These are phyloP conservation scores for Penicillium verhagenii DNA, from an alignment of 495 filamentous ascomycete genomes.

Conservation along the genomic window DNA sequence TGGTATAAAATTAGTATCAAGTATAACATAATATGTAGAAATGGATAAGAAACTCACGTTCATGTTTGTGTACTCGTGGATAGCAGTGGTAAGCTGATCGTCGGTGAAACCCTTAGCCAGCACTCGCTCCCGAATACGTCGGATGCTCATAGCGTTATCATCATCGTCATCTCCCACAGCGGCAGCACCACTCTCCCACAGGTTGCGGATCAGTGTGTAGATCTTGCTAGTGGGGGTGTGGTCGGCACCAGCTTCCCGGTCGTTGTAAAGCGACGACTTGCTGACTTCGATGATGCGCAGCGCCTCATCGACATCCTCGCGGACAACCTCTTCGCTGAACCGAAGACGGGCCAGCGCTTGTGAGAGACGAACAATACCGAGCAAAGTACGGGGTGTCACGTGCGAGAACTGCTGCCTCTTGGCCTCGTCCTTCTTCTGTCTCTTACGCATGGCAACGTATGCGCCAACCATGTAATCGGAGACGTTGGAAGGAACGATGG, in stretches of 20 bases:
- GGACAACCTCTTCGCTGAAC: conserved; percentile 77
- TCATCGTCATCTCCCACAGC: conserved; percentile 67
- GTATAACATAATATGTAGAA: background rate
- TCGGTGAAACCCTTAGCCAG: conserved; percentile 96
- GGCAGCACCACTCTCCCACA: conserved; percentile 80
- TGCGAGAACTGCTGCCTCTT: conserved; percentile 88
- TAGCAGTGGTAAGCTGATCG: conserved; percentile 79
- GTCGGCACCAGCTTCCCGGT: conserved; percentile 58
- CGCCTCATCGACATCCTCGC: conserved; percentile 95
- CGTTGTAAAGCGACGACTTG: conserved; percentile 79
- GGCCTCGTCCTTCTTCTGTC: conserved; percentile 84
- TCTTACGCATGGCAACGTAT: conserved; percentile 87
- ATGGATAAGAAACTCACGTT: conserved; percentile 68
- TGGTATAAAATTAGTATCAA: conserved; percentile 36
- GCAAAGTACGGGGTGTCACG: conserved; percentile 86
- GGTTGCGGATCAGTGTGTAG: conserved; percentile 83
- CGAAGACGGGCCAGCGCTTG: conserved; percentile 94
- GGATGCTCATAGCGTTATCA: conserved; percentile 77
- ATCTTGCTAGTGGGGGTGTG: conserved; percentile 86
- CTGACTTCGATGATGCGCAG: conserved; percentile 86
- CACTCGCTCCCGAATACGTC: conserved; percentile 82
- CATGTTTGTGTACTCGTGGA: conserved; percentile 84
- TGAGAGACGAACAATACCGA: conserved; percentile 88
- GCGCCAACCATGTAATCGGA: conserved; percentile 96
- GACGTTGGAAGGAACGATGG: conserved; percentile 75